These are phyloP conservation scores for Mortierella sp. DNA, from an alignment of 371 early-diverging fungal genomes.

Conservation along the genomic window DNA sequence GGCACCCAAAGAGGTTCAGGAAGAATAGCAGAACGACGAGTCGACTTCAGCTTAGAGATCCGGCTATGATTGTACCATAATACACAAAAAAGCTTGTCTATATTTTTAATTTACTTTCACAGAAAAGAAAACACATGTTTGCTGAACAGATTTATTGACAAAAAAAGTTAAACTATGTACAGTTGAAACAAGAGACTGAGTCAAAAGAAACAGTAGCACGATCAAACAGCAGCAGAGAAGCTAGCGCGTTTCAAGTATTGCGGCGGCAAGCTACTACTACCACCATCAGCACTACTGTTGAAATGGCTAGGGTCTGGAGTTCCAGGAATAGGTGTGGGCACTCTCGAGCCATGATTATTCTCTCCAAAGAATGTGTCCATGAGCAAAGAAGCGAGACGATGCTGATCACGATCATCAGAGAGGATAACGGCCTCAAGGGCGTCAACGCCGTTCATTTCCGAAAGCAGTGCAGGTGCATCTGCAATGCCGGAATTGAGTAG, in stretches of 20 bases:
- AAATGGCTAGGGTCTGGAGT: conserved; percentile 30
- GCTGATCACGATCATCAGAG: conserved; percentile 52
- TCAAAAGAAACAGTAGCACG: not conserved
- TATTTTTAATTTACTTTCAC: too few species aligned
- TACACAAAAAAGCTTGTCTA: not conserved
- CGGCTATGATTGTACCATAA: not conserved
- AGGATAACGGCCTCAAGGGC: conserved; percentile 58
- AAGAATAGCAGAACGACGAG: not conserved
- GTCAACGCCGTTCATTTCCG: conserved; percentile 48
- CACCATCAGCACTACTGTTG: conserved; percentile 1
- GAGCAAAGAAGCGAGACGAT: conserved; percentile 51
- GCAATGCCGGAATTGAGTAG: conserved; percentile 57
- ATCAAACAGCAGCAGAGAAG: conserved; percentile 24
- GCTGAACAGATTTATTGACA: too few species aligned
- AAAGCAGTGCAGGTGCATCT: conserved; percentile 35
- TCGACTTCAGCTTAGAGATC: not conserved
- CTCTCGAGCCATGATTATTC: conserved; percentile 52
- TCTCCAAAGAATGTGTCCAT: conserved; percentile 60
- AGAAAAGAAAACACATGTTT: too few species aligned
- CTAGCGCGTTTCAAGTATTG: conserved; percentile 50
- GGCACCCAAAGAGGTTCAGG: not conserved
- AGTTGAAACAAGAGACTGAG: not conserved
- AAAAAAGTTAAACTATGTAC: not conserved
- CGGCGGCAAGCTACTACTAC: conserved; percentile 21
- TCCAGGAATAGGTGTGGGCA: conserved; percentile 53